Percentiles rank a stretch among this genome's conserved stretches.
Evolutionary conservation across 179 eudicot species (phyloP).

Genomic region (Gypsophila paniculata): DNA sequence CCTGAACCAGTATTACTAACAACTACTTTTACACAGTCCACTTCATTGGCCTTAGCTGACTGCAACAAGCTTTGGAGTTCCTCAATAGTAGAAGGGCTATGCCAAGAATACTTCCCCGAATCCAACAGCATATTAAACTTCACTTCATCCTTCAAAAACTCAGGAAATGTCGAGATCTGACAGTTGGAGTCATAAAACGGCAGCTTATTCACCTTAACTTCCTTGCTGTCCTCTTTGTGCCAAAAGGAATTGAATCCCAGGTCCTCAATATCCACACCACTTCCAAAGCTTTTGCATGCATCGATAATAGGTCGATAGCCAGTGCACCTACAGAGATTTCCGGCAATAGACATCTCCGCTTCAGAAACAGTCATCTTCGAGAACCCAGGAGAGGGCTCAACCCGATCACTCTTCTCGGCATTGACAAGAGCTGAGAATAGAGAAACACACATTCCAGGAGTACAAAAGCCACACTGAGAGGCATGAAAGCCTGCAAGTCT

Average conservation of each 20-base stretch:
- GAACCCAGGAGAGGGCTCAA: constrained; percentile 48
- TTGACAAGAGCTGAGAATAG: constrained; percentile 72
- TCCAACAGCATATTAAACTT: constrained; percentile 34
- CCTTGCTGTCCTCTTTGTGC: constrained; percentile 53
- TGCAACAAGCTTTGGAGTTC: constrained; percentile 54
- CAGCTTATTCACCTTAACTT: constrained; percentile 41
- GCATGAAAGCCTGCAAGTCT: constrained; percentile 94
- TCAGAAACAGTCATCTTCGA: constrained; percentile 66
- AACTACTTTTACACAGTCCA: constrained; percentile 44
- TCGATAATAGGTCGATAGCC: constrained; percentile 92
- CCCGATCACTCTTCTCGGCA: constrained; percentile 52
- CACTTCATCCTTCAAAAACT: constrained; percentile 50
- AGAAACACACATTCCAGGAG: constrained; percentile 92
- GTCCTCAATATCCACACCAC: constrained; percentile 87
- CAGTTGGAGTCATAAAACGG: constrained; percentile 48
- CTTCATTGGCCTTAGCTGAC: constrained; percentile 24
- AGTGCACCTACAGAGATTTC: constrained; percentile 90
- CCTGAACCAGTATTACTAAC: constrained; percentile 78
- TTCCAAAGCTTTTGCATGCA: constrained; percentile 90
- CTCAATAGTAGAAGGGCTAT: constrained; percentile 50
- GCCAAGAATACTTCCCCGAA: constrained; percentile 53
- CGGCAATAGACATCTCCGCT: constrained; percentile 75
- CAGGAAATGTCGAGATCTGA: constrained; percentile 48
- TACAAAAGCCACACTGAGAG: constrained; percentile 92
- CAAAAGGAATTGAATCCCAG: constrained; percentile 77